Evolutionary conservation across 2,329 filamentous ascomycete genomes (phyloP).

Genomic region (Chalaropsis thielavioides): DNA sequence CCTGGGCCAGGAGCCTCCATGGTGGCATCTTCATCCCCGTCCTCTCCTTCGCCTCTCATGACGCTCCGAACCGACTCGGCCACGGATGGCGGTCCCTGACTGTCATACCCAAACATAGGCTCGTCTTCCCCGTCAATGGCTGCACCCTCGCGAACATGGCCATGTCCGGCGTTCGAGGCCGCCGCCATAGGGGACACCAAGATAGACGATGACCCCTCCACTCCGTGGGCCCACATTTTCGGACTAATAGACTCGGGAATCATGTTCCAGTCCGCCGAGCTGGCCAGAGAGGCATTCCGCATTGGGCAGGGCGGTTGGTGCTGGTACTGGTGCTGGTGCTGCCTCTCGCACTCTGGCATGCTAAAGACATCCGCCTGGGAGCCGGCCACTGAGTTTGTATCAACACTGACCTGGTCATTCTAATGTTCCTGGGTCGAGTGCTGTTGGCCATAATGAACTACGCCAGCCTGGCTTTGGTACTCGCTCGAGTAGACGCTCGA

Average conservation of each 20-base stretch:
- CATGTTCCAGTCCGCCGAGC: conserved; percentile 17
- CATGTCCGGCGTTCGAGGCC: neutral
- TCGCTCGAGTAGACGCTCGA: conserved; percentile 13
- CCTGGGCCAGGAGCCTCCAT: neutral
- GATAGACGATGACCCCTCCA: neutral
- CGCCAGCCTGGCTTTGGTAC: neutral
- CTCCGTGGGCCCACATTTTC: conserved; percentile 8
- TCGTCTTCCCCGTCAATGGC: conserved; percentile 8
- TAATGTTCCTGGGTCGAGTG: conserved; percentile 7
- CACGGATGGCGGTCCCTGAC: conserved; percentile 4
- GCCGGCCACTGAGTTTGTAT: neutral
- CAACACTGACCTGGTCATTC: conserved; percentile 5
- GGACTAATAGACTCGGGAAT: conserved; percentile 14
- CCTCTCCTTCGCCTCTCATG: neutral
- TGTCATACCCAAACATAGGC: neutral
- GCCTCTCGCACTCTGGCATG: neutral
- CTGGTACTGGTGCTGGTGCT: neutral
- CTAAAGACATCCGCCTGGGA: neutral
- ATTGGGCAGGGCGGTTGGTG: neutral
- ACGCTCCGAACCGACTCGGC: conserved; percentile 7
- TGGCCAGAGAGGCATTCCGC: conserved; percentile 7
- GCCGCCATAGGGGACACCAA: neutral
- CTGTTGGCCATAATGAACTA: neutral
- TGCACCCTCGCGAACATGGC: conserved; percentile 14
- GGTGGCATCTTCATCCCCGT: neutral